phyloP scores from a whole-genome alignment of 768 basidiomycete species.

The Leccinum obscurum region DNA sequence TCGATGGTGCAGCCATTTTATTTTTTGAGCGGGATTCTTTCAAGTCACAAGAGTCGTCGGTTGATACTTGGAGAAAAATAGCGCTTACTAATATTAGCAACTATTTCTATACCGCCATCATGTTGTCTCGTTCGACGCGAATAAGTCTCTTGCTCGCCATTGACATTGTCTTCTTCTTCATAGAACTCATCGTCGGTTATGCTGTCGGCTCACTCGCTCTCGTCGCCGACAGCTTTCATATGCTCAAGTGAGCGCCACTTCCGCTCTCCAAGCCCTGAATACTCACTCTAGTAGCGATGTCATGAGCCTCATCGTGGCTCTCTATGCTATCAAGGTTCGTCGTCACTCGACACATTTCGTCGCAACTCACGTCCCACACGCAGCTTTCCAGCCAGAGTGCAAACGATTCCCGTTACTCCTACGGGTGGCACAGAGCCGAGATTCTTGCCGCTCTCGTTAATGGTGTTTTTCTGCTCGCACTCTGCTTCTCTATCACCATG shows the following conservation, averaged over 20 bases:
- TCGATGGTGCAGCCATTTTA: constrained; percentile 70
- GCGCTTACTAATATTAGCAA: constrained; percentile 25
- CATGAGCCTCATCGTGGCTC: constrained; percentile 90
- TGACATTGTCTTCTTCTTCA: constrained; percentile 83
- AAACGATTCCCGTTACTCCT: constrained; percentile 80
- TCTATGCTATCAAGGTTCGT: constrained; percentile 86
- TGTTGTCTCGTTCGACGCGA: constrained; percentile 64
- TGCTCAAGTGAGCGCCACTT: constrained; percentile 79
- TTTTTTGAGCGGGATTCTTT: background rate
- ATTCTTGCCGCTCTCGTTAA: constrained; percentile 94
- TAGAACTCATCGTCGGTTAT: constrained; percentile 88
- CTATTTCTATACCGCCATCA: constrained; percentile 21
- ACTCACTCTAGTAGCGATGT: constrained; percentile 70
- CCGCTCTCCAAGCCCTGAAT: constrained; percentile 1
- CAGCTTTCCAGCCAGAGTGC: constrained; percentile 66
- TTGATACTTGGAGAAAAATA: background rate
- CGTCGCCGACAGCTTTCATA: constrained; percentile 97
- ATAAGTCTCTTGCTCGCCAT: constrained; percentile 80
- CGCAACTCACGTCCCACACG: constrained; percentile 8
- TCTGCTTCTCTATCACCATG: constrained; percentile 93
- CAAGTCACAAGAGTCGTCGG: no score
- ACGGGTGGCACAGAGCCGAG: constrained; percentile 99
- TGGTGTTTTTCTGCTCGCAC: constrained; percentile 93
- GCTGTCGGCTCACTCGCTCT: constrained; percentile 94
- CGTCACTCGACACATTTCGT: constrained; percentile 5